Evolutionary conservation across 2,329 filamentous ascomycete genomes (phyloP).

Genomic region (Fusarium pseudocircinatum): DNA sequence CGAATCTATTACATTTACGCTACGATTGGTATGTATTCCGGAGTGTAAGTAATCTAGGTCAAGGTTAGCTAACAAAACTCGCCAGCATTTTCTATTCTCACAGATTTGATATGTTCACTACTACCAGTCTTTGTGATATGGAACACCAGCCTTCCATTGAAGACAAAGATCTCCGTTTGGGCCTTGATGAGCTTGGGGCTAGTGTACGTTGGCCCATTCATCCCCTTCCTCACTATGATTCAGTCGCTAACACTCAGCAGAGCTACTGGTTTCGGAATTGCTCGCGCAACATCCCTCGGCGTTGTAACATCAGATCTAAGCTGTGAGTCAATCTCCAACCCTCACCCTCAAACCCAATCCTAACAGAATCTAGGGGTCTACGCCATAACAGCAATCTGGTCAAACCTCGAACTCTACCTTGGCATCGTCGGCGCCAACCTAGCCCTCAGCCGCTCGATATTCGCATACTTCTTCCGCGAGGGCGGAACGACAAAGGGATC

Average conservation of each 20-base stretch:
- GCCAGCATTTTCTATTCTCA: slow-evolving; percentile 27
- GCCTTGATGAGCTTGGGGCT: slow-evolving; percentile 48
- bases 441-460: slow-evolving; percentile 35
- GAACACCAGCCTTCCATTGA: slow-evolving; percentile 45
- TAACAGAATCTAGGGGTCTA: slow-evolving; percentile 39
- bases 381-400: slow-evolving; percentile 51
- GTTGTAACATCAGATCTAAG: slow-evolving; percentile 34
- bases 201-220: slow-evolving; percentile 1
- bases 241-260: slow-evolving; percentile 1
- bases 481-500: not conserved
- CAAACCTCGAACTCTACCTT: slow-evolving; percentile 50
- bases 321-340: slow-evolving; percentile 6
- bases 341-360: rapidly evolving
- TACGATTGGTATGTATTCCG: slow-evolving; percentile 38
- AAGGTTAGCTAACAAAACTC: not conserved
- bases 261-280: slow-evolving; percentile 36
- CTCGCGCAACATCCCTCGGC: slow-evolving; percentile 33
- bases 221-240: rapidly evolving
- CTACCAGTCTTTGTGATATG: slow-evolving; percentile 47
- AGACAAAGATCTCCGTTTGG: slow-evolving; percentile 46
- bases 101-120: slow-evolving; percentile 35
- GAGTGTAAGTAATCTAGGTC: rapidly evolving
- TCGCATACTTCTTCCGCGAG: slow-evolving; percentile 23
- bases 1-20: slow-evolving; percentile 49
- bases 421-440: slow-evolving; percentile 51